These are phyloP conservation scores for Blepharisma japonicum DNA, from an alignment of 73 alveolate species.

Conservation along the genomic window DNA sequence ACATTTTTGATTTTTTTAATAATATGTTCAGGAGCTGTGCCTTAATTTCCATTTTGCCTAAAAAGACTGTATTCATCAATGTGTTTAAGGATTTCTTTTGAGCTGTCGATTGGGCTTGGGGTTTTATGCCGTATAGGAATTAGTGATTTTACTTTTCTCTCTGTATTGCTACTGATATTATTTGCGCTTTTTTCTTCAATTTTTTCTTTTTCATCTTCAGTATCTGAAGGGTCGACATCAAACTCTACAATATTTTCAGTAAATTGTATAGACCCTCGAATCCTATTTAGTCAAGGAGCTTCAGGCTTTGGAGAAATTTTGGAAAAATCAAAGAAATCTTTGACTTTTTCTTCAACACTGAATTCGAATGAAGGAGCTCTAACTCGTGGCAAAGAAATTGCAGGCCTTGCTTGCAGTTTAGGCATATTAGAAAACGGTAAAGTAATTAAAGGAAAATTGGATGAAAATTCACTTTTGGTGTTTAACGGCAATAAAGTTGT, in stretches of 20 bases:
- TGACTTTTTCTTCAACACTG: background rate
- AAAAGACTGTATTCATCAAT: background rate
- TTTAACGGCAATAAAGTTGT: background rate
- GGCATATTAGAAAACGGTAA: background rate
- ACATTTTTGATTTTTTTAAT: background rate
- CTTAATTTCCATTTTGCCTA: background rate
- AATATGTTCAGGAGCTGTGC: background rate
- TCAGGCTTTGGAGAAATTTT: conserved; percentile 19
- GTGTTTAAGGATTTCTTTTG: background rate
- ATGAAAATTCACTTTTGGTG: background rate
- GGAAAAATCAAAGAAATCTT: conserved; percentile 4
- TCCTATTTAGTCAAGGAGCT: conserved; percentile 21
- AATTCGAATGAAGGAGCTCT: background rate
- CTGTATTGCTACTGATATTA: background rate
- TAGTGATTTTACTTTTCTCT: background rate
- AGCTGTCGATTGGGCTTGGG: background rate
- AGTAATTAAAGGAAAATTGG: background rate
- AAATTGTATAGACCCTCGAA: conserved; percentile 23
- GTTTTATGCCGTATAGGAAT: conserved; percentile 3
- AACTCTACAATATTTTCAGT: conserved; percentile 8
- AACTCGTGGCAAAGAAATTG: conserved; percentile 21
- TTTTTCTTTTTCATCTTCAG: background rate
- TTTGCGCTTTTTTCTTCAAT: background rate
- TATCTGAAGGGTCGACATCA: conserved; percentile 8
- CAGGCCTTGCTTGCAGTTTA: background rate